Evolutionary conservation across 495 filamentous ascomycete genomes (phyloP), one percentile per base, ranked within the genome.

Genomic region (Hapsidospora chrysogenum): DNA sequence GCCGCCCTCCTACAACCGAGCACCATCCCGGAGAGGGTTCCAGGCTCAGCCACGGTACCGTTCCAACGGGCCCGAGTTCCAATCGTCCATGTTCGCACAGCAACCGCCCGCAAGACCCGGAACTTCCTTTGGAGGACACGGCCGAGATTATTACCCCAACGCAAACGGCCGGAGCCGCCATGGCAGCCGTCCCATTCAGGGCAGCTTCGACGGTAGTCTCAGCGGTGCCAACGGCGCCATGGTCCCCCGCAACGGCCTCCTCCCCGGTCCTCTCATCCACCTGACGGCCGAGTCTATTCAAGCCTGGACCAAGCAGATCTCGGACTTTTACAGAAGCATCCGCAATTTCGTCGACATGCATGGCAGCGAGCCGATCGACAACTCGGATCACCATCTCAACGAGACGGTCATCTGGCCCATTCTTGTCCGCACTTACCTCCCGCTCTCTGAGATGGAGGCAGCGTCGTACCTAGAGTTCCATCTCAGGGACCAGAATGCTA

Each of bases 291-390:
- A 27, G 14, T 15, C 33, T 10, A 22, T 36, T 16, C 23, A 25
- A n/a, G 33, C 22, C 13, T 36, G 33, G 33, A 9, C 22, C 7
- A 22, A 16, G 9, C 10, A 36, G 9, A 36, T 36, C 20, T 25
- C 17, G 21, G 20, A 36, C 7, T 36, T 36, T 17, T 36, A 36
- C 17, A 16, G 20, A 2, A 17, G 11, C 6, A 36, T 36, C 17
- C 33, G 33, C 20, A 17, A 36, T 22, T 36, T 36, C 20, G 33
- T 36, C 22, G 33, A 36, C 20, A 13, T n/a, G 9, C 33, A 36
- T 17, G 33, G 20, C 10, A 27, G 25, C 15, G 25, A 36, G 4
- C 21, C 33, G n/a, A 23, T 25, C 17, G 9, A 11, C 21, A 25
- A 16, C 20, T 19, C 16, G 2, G 33, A 36, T n/a, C 22, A 21